These are phyloP conservation scores for Quercus tomentella DNA, from an alignment of 331 rosid species.

Conservation along the genomic window DNA sequence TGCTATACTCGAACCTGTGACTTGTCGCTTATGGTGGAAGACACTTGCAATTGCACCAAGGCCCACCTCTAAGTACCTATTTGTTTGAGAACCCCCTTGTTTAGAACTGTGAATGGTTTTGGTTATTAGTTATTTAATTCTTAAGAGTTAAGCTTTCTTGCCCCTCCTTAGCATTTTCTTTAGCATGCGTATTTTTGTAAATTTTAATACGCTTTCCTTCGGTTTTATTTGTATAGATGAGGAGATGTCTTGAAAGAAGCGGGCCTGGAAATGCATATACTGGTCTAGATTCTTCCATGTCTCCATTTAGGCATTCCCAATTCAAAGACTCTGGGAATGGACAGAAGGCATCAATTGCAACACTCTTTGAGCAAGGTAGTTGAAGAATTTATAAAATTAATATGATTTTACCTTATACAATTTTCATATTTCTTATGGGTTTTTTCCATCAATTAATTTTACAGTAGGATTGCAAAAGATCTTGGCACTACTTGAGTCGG, in stretches of 20 bases:
- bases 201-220: slow-evolving; percentile 8
- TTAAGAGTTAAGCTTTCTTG: slow-evolving; percentile 17
- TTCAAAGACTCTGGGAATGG: slow-evolving; percentile 54
- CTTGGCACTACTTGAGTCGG: slow-evolving; percentile 89
- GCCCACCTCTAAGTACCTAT: background rate
- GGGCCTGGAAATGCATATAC: slow-evolving; percentile 50
- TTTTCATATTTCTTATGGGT: slow-evolving; percentile 14
- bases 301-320: slow-evolving; percentile 61
- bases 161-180: slow-evolving; percentile 10
- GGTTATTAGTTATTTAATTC: slow-evolving; percentile 7
- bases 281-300: slow-evolving; percentile 55
- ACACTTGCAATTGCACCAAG: no score
- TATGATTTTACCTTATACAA: background rate
- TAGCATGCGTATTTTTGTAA: background rate
- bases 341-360: slow-evolving; percentile 62
- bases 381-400: slow-evolving; percentile 17
- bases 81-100: background rate
- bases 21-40: no score
- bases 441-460: slow-evolving; percentile 16
- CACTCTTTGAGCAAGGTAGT: slow-evolving; percentile 88
- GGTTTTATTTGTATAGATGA: slow-evolving; percentile 52
- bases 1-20: no score
- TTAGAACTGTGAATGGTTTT: slow-evolving; percentile 1
- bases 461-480: slow-evolving; percentile 94
- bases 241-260: slow-evolving; percentile 61